A percentile compares a stretch with the other conserved stretches of the same genome.
These are phyloP conservation scores for Fraxinus pennsylvanica DNA, from an alignment of 257 asterid genomes.

Conservation along the genomic window DNA sequence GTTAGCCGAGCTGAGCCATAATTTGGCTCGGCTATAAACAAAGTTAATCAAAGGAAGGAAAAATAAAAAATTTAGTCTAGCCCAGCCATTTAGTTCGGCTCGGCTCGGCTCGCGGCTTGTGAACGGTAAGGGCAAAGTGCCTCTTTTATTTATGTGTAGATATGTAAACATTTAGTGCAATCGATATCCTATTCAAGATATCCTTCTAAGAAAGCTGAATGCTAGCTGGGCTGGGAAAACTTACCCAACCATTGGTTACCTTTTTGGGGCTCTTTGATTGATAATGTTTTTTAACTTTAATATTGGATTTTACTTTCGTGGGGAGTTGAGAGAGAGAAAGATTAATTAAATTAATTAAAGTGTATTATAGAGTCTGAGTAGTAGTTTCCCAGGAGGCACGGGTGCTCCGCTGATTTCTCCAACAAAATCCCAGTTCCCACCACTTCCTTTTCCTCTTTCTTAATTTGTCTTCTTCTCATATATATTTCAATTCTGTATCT, in stretches of 20 bases:
- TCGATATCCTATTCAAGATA: no score
- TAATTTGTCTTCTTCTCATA: background rate
- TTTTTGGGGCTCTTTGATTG: slow-evolving; percentile 12
- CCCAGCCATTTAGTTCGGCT: no score
- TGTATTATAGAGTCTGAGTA: background rate
- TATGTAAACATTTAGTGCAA: no score
- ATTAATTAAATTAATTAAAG: background rate
- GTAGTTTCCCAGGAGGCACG: slow-evolving; percentile 60
- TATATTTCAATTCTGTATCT: background rate
- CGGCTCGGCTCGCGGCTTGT: no score
- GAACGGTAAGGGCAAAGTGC: no score
- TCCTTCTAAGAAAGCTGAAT: background rate
- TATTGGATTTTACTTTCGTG: background rate
- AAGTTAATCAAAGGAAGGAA: no score
- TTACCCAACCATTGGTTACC: background rate
- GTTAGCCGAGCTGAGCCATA: no score
- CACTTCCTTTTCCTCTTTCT: slow-evolving; percentile 7
- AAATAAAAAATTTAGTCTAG: no score
- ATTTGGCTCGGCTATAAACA: no score
- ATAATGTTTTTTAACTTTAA: slow-evolving; percentile 3
- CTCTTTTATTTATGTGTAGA: no score
- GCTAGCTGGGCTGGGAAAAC: background rate
- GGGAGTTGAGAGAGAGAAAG: background rate
- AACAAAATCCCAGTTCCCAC: slow-evolving; percentile 55
- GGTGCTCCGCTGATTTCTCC: slow-evolving; percentile 69